phyloP scores from a whole-genome alignment of 305 asterid species.

The Rubia tinctorum region DNA sequence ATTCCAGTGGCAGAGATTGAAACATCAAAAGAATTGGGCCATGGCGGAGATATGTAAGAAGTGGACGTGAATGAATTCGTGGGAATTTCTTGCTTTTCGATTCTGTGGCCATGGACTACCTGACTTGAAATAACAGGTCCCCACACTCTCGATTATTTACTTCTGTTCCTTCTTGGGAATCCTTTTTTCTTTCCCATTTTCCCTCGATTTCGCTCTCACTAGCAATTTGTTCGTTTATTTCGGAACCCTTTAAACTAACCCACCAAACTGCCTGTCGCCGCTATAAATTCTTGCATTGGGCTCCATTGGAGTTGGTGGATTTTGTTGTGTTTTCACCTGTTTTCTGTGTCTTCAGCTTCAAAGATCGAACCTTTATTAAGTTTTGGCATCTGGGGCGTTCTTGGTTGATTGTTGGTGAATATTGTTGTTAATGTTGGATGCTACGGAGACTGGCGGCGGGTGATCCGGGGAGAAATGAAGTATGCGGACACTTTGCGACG shows the following conservation, averaged over 20 bases:
- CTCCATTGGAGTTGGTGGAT: slow-evolving; percentile 21
- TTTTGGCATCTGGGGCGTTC: not conserved
- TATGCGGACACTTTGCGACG: slow-evolving; percentile 92
- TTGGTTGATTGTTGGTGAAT: not conserved
- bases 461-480: slow-evolving; percentile 20
- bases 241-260: not conserved
- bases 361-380: not conserved
- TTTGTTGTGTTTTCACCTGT: slow-evolving; percentile 12
- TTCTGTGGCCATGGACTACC: no score
- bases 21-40: slow-evolving; percentile 20
- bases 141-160: not conserved
- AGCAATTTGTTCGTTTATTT: not conserved
- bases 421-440: not conserved
- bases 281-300: slow-evolving; percentile 6
- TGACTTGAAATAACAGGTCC: no score
- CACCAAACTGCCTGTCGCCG: not conserved
- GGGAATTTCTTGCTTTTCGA: slow-evolving; percentile 16
- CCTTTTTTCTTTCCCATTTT: not conserved
- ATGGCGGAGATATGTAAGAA: slow-evolving; percentile 29
- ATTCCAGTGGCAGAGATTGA: no score
- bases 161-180: not conserved
- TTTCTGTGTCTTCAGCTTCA: not conserved
- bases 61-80: slow-evolving; percentile 33
- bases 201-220: not conserved
- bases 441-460: no score